phyloP scores from a whole-genome alignment of 2,329 filamentous ascomycete species.

The Paraphaeosphaeria sporulosa region DNA sequence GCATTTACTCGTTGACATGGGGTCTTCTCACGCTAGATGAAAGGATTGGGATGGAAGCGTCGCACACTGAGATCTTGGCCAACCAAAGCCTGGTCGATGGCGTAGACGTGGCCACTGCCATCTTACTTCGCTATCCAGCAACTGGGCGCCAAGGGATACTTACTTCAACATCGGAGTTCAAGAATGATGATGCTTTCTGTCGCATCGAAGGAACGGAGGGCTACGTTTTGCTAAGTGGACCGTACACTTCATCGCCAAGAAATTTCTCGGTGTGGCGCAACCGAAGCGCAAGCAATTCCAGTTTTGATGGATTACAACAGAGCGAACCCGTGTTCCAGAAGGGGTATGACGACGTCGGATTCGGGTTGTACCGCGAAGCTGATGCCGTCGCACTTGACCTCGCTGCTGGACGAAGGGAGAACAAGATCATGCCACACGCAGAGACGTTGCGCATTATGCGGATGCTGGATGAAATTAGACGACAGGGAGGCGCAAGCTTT shows the following conservation, averaged over 20 bases:
- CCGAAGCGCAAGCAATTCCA: slow-evolving; percentile 22
- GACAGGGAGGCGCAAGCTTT: slow-evolving; percentile 66
- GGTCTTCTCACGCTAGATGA: slow-evolving; percentile 79
- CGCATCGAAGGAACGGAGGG: slow-evolving; percentile 53
- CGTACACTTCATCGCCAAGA: slow-evolving; percentile 15
- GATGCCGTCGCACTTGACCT: slow-evolving; percentile 75
- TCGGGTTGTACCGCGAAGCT: slow-evolving; percentile 85
- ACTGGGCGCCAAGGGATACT: slow-evolving; percentile 56
- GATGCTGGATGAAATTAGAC: slow-evolving; percentile 70
- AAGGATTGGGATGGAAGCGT: slow-evolving; percentile 55
- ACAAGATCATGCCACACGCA: slow-evolving; percentile 66
- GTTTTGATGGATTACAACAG: slow-evolving; percentile 33
- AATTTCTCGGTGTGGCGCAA: slow-evolving; percentile 19
- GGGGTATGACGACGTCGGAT: slow-evolving; percentile 57
- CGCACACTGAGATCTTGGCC: slow-evolving; percentile 9
- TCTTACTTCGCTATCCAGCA: slow-evolving; percentile 17
- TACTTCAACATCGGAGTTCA: slow-evolving; percentile 48
- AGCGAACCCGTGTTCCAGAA: slow-evolving; percentile 34
- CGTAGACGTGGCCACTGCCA: slow-evolving; percentile 17
- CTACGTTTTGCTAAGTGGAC: slow-evolving; percentile 54
- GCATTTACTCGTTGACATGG: slow-evolving; percentile 86
- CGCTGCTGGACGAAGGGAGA: slow-evolving; percentile 77
- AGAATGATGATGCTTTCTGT: slow-evolving; percentile 46
- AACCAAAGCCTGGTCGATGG: slow-evolving; percentile 14
- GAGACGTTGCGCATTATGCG: slow-evolving; percentile 86